These are phyloP conservation scores for Dryadomyces quercivorus DNA, from an alignment of 2,329 filamentous ascomycete genomes.

Conservation along the genomic window DNA sequence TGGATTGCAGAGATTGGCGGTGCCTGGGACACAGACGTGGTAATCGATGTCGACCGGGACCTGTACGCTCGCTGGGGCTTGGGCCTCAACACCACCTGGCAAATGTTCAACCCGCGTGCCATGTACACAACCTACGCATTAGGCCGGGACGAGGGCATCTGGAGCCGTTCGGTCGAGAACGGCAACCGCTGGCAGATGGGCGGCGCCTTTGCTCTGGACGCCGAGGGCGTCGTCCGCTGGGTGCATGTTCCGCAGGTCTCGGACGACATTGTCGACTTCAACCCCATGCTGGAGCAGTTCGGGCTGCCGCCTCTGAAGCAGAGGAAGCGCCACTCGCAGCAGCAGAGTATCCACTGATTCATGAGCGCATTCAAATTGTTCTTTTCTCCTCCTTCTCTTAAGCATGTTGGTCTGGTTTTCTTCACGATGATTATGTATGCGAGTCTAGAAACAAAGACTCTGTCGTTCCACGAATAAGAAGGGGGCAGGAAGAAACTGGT, in stretches of 20 bases:
- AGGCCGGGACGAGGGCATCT: conserved; percentile 51
- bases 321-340: neutral
- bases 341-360: neutral
- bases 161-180: conserved; percentile 52
- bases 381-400: neutral
- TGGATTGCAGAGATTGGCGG: conserved; percentile 47
- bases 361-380: neutral
- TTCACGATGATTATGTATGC: neutral
- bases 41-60: conserved; percentile 45
- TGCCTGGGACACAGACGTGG: conserved; percentile 42
- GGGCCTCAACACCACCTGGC: conserved; percentile 46
- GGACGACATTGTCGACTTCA: conserved; percentile 42
- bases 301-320: conserved; percentile 6
- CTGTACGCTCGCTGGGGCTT: conserved; percentile 56
- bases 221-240: conserved; percentile 40
- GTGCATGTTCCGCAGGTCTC: conserved; percentile 31
- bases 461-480: no score
- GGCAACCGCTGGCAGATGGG: conserved; percentile 57
- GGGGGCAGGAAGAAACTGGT: no score
- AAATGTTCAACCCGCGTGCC: conserved; percentile 47
- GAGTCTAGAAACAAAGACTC: no score
- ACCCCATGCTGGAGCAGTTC: conserved; percentile 12
- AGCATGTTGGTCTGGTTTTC: no score
- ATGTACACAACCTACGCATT: conserved; percentile 46
- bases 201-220: conserved; percentile 51